phyloP scores from a whole-genome alignment of 345 rosid genomes.

The Brassica nigra region DNA sequence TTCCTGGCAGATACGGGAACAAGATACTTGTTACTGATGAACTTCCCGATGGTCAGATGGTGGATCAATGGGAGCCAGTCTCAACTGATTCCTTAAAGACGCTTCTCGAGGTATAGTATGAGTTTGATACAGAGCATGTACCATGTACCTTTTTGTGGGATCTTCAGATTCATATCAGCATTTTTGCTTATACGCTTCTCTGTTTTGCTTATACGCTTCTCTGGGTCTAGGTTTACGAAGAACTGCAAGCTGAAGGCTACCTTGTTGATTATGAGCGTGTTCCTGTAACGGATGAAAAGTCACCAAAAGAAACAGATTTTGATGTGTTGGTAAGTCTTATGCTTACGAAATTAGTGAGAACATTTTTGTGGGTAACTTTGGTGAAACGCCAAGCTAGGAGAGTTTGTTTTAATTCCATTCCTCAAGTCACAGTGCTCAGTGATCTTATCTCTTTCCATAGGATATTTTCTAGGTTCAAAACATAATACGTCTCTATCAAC shows the following conservation, averaged over 20 bases:
- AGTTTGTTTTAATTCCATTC: neutral
- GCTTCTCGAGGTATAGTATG: conserved; percentile 68
- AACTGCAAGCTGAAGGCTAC: conserved; percentile 85
- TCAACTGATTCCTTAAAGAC: conserved; percentile 87
- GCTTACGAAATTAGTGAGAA: conserved; percentile 5
- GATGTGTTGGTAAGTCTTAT: conserved; percentile 74
- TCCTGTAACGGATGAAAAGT: conserved; percentile 94
- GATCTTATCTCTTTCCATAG: conserved; percentile 15
- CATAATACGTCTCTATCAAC: neutral
- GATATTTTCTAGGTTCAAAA: conserved; percentile 14
- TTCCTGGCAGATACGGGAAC: conserved; percentile 79
- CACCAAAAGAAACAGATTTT: conserved; percentile 92
- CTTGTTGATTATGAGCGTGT: conserved; percentile 91
- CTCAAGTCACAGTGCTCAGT: conserved; percentile 13
- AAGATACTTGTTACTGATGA: conserved; percentile 99
- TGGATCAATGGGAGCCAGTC: conserved; percentile 97
- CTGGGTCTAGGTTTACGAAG: conserved; percentile 70
- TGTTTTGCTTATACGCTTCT: conserved; percentile 4
- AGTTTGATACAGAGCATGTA: conserved; percentile 6
- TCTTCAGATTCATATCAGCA: neutral
- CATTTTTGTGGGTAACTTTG: neutral
- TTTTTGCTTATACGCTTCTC: neutral
- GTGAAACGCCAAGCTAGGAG: neutral
- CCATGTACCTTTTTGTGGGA: conserved; percentile 19
- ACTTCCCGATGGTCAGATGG: conserved; percentile 98